These are phyloP conservation scores for Chlorella vulgaris DNA, from an alignment of 139 green algal species.

Conservation along the genomic window DNA sequence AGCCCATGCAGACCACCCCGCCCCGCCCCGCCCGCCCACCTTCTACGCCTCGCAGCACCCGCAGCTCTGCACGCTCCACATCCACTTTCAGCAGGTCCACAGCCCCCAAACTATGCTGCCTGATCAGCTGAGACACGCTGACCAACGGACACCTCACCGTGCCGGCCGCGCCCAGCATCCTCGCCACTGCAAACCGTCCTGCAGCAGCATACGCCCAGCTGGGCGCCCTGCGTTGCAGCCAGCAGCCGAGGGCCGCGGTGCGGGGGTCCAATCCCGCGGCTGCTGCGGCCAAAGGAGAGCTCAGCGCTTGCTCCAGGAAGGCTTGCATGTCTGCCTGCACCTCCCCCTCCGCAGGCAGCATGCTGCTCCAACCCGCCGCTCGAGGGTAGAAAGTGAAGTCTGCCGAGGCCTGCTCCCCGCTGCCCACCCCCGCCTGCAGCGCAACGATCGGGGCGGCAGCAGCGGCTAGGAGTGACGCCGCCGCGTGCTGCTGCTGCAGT, in stretches of 20 bases:
- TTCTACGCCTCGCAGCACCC: slow-evolving; percentile 7
- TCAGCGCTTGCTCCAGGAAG: not conserved
- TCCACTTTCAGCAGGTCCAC: slow-evolving; percentile 10
- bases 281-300: not conserved
- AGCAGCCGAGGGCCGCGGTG: not conserved
- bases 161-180: not conserved
- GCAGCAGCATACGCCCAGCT: not conserved
- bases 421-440: not conserved
- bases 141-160: not conserved
- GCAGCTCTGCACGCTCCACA: slow-evolving; percentile 12
- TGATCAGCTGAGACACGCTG: not conserved
- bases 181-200: not conserved
- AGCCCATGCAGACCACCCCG: too few relatives aligned
- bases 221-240: not conserved
- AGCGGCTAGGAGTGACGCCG: not conserved
- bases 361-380: slow-evolving; percentile 21
- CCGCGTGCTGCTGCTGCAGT: not conserved
- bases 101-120: not conserved
- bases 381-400: slow-evolving; percentile 15
- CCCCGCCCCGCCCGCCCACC: not conserved
- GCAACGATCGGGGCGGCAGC: not conserved
- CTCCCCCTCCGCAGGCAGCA: not conserved
- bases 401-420: not conserved
- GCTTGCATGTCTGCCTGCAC: slow-evolving; percentile 6
- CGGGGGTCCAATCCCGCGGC: not conserved